phyloP scores from a whole-genome alignment of 2,329 filamentous ascomycete genomes.

The Penicillium sp. region DNA sequence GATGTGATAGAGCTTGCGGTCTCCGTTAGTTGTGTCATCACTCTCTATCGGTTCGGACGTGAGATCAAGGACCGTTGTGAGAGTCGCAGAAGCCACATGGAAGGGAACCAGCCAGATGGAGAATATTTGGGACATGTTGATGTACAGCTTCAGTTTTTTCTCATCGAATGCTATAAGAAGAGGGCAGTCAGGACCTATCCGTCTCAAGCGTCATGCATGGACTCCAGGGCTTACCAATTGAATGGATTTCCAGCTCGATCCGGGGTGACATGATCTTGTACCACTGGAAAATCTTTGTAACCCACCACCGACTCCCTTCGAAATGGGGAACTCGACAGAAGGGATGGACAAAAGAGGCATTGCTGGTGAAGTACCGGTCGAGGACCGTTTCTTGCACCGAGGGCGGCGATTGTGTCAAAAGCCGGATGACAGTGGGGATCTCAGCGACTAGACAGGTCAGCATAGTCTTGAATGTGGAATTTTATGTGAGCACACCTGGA shows the following conservation, averaged over 20 bases:
- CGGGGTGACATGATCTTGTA: conserved; percentile 80
- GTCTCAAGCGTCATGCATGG: not conserved
- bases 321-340: conserved; percentile 69
- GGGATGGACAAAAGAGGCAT: conserved; percentile 75
- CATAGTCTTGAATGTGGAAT: not conserved
- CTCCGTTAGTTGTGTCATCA: conserved; percentile 19
- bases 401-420: conserved; percentile 68
- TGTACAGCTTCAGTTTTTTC: conserved; percentile 67
- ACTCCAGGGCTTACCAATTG: conserved; percentile 49
- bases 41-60: conserved; percentile 44
- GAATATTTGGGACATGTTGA: conserved; percentile 74
- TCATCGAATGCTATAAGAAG: conserved; percentile 66
- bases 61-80: conserved; percentile 70
- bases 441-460: conserved; percentile 51
- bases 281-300: conserved; percentile 75
- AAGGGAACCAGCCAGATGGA: conserved; percentile 76
- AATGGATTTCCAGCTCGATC: conserved; percentile 68
- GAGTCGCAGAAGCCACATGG: conserved; percentile 66
- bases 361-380: conserved; percentile 70
- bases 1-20: conserved; percentile 66
- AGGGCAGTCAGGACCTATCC: not conserved
- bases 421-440: conserved; percentile 66
- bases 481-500: conserved; percentile 8
- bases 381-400: conserved; percentile 66
- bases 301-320: conserved; percentile 65